Evolutionary conservation across 1,284 basidiomycete genomes (phyloP).

Genomic region (Melampsora larici-populina): DNA sequence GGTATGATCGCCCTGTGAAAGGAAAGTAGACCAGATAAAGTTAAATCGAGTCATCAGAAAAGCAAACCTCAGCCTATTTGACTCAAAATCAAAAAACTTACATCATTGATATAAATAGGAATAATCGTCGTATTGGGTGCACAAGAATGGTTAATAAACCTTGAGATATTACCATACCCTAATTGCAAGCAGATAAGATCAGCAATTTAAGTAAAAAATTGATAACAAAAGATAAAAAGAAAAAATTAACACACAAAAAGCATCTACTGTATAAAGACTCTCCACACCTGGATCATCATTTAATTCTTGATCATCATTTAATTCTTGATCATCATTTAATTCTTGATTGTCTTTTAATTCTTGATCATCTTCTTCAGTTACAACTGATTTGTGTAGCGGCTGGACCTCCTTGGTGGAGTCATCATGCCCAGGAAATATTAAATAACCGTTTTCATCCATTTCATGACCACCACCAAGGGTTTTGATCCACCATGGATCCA

Average conservation of each 20-base stretch:
- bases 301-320: no score
- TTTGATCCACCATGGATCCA: constrained; percentile 43
- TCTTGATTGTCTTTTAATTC: no score
- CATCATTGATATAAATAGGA: constrained; percentile 39
- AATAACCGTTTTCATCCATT: constrained; percentile 2
- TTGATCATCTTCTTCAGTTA: not conserved
- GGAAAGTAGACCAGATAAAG: not conserved
- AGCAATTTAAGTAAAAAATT: not conserved
- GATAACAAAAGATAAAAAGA: not conserved
- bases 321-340: no score
- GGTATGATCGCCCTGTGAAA: constrained; percentile 25
- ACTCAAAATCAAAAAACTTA: constrained; percentile 25
- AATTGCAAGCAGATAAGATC: not conserved
- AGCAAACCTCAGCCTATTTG: not conserved
- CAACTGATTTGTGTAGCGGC: not conserved
- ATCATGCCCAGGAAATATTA: not conserved
- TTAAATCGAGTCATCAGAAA: not conserved
- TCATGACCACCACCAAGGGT: not conserved
- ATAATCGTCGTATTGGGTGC: constrained; percentile 27
- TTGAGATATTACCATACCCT: constrained; percentile 34
- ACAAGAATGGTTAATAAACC: constrained; percentile 42
- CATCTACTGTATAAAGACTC: constrained; percentile 31
- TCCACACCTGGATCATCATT: constrained; percentile 10
- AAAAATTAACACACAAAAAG: constrained; percentile 28
- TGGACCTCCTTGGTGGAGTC: not conserved